Conservation (phyloP, 2,329 filamentous ascomycete genomes). For the Cercospora beticola region DNA sequence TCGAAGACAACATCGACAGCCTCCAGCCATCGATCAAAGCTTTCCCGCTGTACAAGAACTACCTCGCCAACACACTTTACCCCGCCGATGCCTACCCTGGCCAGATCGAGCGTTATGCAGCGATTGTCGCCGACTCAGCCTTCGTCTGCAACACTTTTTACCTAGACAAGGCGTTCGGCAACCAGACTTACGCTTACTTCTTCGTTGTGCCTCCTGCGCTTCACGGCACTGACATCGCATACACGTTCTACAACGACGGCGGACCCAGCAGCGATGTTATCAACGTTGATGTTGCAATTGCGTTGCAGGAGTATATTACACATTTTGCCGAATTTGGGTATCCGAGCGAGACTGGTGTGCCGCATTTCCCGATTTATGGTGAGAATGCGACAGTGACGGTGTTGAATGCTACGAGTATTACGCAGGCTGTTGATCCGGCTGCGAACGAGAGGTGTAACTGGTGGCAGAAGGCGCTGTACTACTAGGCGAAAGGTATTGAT, state of each 20-base stretch:
- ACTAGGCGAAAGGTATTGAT: not conserved
- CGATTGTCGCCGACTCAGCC: conserved; percentile 46
- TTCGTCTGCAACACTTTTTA: conserved; percentile 56
- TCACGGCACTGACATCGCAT: conserved; percentile 55
- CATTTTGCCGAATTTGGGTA: conserved; percentile 44
- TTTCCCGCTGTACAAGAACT: conserved; percentile 35
- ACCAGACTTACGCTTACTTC: conserved; percentile 53
- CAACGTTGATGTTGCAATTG: conserved; percentile 37
- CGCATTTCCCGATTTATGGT: conserved; percentile 51
- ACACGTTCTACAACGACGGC: conserved; percentile 52
- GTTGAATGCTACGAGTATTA: conserved; percentile 35
- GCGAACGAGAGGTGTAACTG: conserved; percentile 52
- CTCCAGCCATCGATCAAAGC: conserved; percentile 34
- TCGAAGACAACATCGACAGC: conserved; percentile 34
- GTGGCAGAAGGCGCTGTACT: conserved; percentile 48
- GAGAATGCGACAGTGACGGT: conserved; percentile 45
- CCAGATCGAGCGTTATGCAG: conserved; percentile 44
- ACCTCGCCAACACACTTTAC: conserved; percentile 50
- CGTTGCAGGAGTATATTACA: conserved; percentile 49
- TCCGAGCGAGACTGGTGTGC: conserved; percentile 42
- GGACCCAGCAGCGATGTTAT: conserved; percentile 4
- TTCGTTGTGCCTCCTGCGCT: conserved; percentile 55
- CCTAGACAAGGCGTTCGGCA: conserved; percentile 48
- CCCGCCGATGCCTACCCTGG: conserved; percentile 50
- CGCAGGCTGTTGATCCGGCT: conserved; percentile 45